phyloP scores from a whole-genome alignment of 192 early-diverging fungal genomes.

The Spizellomyces punctatus region DNA sequence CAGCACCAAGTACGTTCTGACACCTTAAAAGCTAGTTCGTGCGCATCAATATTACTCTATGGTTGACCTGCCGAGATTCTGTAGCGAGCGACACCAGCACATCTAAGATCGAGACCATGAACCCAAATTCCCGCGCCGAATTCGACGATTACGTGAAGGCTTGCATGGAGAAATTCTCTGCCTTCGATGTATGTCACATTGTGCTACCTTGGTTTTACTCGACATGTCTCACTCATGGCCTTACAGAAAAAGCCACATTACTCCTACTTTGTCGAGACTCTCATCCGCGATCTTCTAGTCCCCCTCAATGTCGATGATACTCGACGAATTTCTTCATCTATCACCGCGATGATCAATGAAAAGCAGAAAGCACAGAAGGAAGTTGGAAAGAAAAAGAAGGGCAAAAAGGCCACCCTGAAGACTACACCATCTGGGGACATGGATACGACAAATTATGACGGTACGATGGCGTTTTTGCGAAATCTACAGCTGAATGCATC shows the following conservation, averaged over 20 bases:
- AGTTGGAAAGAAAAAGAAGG: conserved; percentile 31
- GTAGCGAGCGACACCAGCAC: neutral
- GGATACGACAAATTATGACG: conserved; percentile 44
- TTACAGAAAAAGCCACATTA: conserved; percentile 26
- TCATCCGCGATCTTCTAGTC: conserved; percentile 44
- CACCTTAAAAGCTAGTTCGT: too few species aligned
- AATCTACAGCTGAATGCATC: neutral
- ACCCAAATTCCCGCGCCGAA: conserved; percentile 44
- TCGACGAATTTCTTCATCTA: conserved; percentile 43
- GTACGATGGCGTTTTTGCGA: neutral
- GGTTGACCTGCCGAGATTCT: neutral
- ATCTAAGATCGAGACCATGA: conserved; percentile 48
- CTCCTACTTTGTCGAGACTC: conserved; percentile 53
- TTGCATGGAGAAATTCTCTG: conserved; percentile 42
- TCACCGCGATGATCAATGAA: conserved; percentile 56
- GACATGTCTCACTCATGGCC: neutral
- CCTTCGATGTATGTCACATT: conserved; percentile 42
- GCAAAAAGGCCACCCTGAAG: conserved; percentile 36
- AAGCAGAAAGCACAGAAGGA: conserved; percentile 56
- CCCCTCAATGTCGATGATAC: conserved; percentile 52
- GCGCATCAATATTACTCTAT: too few species aligned
- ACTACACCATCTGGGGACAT: conserved; percentile 17
- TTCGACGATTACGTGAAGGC: conserved; percentile 49
- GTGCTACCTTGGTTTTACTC: too few species aligned
- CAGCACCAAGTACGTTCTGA: conserved; percentile 4